Evolutionary conservation across 257 asterid genomes (phyloP), one percentile per base, ranked within the genome.

Genomic region (Sherardia arvensis): DNA sequence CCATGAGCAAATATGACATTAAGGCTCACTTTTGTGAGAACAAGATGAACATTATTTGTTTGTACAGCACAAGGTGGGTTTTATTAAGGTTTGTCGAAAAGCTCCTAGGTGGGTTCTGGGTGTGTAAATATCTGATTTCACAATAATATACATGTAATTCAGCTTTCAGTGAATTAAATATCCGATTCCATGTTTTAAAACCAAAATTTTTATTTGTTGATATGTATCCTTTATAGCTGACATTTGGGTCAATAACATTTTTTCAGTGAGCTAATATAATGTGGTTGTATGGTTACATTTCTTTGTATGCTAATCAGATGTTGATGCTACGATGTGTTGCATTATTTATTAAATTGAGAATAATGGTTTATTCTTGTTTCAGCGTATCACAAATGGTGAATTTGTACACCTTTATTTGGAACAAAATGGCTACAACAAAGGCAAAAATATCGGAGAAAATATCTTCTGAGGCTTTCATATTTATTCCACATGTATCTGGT

Each of bases 301-400:
- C 9, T 62, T 18, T 18, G 55, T 15, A 7, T 25, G 23, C 18
- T 15, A 27, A 14, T 38, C 36, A 2, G 38, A 62, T 62, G 14
- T 14, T 30, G 27, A 21, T 11, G 8, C 1, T 25, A 25, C 4
- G 17, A 23, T 61, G 54, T 23, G n/a, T 45, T 7, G 18, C 20
- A 9, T 68, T n/a, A n/a, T n/a, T n/a, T n/a, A 38, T 38, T 38
- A 2, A n/a, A 1, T 68, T 32, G 56, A 7, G 12, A 63, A 21
- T 48, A 27, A 43, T 59, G 43, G 25, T 70, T 62, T 40, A 56
- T 29, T 15, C 47, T 67, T 71, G 36, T 74, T 69, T 61, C 95
- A 92, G 99, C 76, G 61, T 84, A 62, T 73, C 85, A 18, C 97
- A 92, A 80, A 92, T 92, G 99, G 78, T 84, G 66, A 85, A 75